These are phyloP conservation scores for Mortierella hygrophila DNA, from an alignment of 192 early-diverging fungal species.

Conservation along the genomic window DNA sequence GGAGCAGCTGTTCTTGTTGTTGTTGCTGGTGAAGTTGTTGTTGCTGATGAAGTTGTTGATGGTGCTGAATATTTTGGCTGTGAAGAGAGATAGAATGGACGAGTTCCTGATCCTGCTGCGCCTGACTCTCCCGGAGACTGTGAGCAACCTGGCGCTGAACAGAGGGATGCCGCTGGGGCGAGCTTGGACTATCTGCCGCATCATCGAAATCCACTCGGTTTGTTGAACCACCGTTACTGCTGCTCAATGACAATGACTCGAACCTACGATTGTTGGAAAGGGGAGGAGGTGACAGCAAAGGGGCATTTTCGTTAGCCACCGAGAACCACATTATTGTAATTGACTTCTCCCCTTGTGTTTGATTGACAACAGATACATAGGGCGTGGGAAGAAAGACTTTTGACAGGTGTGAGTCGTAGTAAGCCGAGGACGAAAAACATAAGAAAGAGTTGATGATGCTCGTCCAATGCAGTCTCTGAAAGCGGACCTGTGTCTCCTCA, in stretches of 20 bases:
- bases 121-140: not conserved
- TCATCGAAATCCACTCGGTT: not conserved
- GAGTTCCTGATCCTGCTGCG: not conserved
- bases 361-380: not conserved
- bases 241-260: conserved; percentile 44
- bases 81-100: not conserved
- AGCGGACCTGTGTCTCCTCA: not conserved
- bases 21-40: conserved; percentile 18
- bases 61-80: not conserved
- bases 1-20: not conserved
- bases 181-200: not conserved
- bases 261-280: conserved; percentile 19
- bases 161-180: conserved; percentile 4
- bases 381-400: not conserved
- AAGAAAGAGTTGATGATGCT: not conserved
- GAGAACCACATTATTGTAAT: not conserved
- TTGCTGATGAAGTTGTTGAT: not conserved
- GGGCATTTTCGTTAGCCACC: not conserved
- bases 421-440: too few species aligned
- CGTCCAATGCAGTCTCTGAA: not conserved
- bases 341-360: not conserved
- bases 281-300: not conserved
- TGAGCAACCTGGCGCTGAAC: conserved; percentile 15
- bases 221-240: conserved; percentile 1
- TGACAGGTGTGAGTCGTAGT: not conserved